Base-by-base conservation (phyloP, 164 flowering plant genomes). In the Liriodendron chinense region DNA sequence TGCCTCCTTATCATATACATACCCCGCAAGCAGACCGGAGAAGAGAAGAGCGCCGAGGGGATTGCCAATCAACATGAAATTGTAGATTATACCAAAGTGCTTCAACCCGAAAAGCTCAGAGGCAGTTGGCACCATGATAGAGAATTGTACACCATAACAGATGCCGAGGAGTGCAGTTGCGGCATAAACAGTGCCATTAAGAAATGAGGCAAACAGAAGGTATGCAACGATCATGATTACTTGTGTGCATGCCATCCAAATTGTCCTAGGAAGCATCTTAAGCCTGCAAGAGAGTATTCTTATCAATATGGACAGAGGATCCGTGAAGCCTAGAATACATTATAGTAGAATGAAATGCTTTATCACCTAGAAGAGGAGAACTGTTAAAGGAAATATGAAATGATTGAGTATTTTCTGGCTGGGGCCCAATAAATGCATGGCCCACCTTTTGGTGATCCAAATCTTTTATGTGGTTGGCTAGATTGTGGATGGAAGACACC, bases 71-170 rank as follows among this genome's bases (percentile, higher is more conserved):
- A 80, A 78, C 80, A 94, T 87, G 82, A 92, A 88, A 69, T 89
- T 91, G 88, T 70, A 89, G 57, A 92, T 72, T 47, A 91, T 16
- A 18, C 98, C 98, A 76, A 91, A 94, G 69, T 95, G 82, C 78
- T 89, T 90, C 86, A 93, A 78, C 4, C 98, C 99, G 34, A 95
- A 95, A 64, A 95, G 92, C 81, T 93, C 98, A 21, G 99, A 92
- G 64, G 87, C 91, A 0, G 97, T 92, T 10, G 99, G 89, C 71
- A 95, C 84, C 97, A 92, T 89, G 78, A 90, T 77, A 2, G 96
- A 88, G 81, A 92, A 84, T 72, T 92, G 98, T 70, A 88, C 87
- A 13, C 99, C 99, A 62, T 84, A 92, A 85, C 99, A 95, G 77
- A 95, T 82, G 23, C 99, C 98, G 48, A 93, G 90, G 34, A 91